Conservation (phyloP, 805 yeast genomes). For the Saturnispora quitensis region DNA sequence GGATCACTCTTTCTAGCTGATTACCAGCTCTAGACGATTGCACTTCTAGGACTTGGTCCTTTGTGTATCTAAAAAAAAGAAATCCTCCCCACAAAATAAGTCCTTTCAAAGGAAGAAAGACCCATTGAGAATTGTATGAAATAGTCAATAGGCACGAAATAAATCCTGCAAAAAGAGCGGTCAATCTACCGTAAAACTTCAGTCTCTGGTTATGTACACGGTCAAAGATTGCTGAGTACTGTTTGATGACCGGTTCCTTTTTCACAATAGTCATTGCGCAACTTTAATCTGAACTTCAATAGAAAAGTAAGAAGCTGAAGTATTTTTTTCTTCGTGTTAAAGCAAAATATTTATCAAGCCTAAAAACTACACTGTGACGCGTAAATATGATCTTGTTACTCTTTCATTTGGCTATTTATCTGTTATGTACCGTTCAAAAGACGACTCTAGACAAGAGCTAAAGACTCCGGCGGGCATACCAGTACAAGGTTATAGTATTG, state of each 20-base stretch:
- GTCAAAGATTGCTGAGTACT: slow-evolving; percentile 7
- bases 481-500: slow-evolving; percentile 15
- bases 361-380: background rate
- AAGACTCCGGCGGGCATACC: slow-evolving; percentile 1
- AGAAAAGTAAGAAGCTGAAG: background rate
- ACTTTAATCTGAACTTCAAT: background rate
- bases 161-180: slow-evolving; percentile 17
- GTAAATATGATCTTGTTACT: background rate
- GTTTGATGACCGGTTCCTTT: background rate
- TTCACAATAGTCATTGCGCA: background rate
- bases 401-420: background rate
- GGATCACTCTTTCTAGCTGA: slow-evolving; percentile 20
- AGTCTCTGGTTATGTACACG: slow-evolving; percentile 20
- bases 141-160: slow-evolving; percentile 17
- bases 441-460: slow-evolving; percentile 8
- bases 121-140: slow-evolving; percentile 16
- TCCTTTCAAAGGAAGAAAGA: slow-evolving; percentile 21
- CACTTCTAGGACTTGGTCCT: slow-evolving; percentile 22
- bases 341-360: background rate
- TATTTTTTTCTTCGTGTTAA: background rate
- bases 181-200: slow-evolving; percentile 22
- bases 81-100: slow-evolving; percentile 23
- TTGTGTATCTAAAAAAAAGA: slow-evolving; percentile 21
- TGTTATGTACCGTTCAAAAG: background rate
- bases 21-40: slow-evolving; percentile 20